A percentile compares a stretch with the other conserved stretches of the same genome.
Evolutionary conservation across 345 rosid genomes (phyloP).

Genomic region (Aquilaria malaccensis): DNA sequence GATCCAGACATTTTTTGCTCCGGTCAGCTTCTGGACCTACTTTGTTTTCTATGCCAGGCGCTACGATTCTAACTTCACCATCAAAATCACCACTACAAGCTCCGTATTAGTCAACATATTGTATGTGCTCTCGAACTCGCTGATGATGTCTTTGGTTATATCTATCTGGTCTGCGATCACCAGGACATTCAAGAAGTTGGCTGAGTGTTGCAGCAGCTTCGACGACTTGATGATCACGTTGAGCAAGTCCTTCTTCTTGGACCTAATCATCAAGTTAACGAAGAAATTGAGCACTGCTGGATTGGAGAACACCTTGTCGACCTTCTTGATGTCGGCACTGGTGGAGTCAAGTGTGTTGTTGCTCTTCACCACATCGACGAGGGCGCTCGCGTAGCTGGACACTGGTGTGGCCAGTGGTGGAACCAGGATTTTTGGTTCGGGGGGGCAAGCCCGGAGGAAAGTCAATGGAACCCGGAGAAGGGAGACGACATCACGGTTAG

Average conservation of each 20-base stretch:
- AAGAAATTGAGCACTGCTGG: slow-evolving; percentile 41
- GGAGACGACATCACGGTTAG: too few species aligned
- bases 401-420: too few species aligned
- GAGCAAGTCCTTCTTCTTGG: slow-evolving; percentile 43
- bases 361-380: slow-evolving; percentile 61
- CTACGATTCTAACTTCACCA: slow-evolving; percentile 66
- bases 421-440: too few species aligned
- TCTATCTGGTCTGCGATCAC: slow-evolving; percentile 58
- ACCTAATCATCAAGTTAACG: slow-evolving; percentile 42
- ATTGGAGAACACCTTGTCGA: slow-evolving; percentile 64
- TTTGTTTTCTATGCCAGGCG: slow-evolving; percentile 82
- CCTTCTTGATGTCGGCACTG: slow-evolving; percentile 63
- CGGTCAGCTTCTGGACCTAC: slow-evolving; percentile 88
- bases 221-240: slow-evolving; percentile 49
- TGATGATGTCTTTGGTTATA: slow-evolving; percentile 51
- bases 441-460: too few species aligned
- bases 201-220: slow-evolving; percentile 45
- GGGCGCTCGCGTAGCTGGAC: slow-evolving; percentile 63
- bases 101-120: slow-evolving; percentile 65
- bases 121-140: slow-evolving; percentile 67
- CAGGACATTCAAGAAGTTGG: slow-evolving; percentile 64
- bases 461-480: too few species aligned
- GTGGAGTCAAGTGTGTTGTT: slow-evolving; percentile 60
- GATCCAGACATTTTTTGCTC: slow-evolving; percentile 78
- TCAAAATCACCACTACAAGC: slow-evolving; percentile 72